Conservation (phyloP, 768 basidiomycete species). For the Chalciporus chontae region DNA sequence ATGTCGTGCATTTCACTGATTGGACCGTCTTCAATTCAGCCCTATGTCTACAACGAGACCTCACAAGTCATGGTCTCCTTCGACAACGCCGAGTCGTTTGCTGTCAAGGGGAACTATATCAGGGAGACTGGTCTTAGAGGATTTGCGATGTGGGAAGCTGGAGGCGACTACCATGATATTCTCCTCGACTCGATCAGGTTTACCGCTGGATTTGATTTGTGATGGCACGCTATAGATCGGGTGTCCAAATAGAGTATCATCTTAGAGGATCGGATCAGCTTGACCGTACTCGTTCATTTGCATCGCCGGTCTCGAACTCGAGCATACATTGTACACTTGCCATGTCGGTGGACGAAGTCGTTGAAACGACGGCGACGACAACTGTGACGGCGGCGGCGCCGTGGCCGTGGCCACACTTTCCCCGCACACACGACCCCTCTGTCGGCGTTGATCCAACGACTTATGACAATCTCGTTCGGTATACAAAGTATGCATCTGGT, state of each 20-base stretch:
- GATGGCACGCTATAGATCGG: not conserved
- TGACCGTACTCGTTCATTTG: not conserved
- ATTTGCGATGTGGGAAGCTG: slow-evolving; percentile 70
- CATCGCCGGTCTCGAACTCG: not conserved
- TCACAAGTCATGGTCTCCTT: slow-evolving; percentile 58
- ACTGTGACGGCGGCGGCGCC: not conserved
- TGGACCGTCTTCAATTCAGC: slow-evolving; percentile 37
- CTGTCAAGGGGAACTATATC: slow-evolving; percentile 58
- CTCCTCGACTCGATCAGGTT: slow-evolving; percentile 52
- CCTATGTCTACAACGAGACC: slow-evolving; percentile 57
- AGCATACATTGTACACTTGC: not conserved
- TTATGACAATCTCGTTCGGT: slow-evolving; percentile 42
- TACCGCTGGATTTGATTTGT: slow-evolving; percentile 2
- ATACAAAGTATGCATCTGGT: slow-evolving; percentile 49
- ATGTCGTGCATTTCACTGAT: not conserved
- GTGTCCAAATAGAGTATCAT: no score
- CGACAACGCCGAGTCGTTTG: slow-evolving; percentile 56
- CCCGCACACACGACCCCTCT: slow-evolving; percentile 19
- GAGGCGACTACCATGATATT: slow-evolving; percentile 56
- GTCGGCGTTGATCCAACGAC: slow-evolving; percentile 33
- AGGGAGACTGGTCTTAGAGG: slow-evolving; percentile 48
- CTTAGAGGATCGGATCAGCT: no score
- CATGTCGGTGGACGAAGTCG: not conserved
- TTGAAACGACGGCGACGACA: not conserved
- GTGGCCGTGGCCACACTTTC: slow-evolving; percentile 24